Evolutionary conservation across 441 rosid species (phyloP).

Genomic region (Eruca vesicaria): DNA sequence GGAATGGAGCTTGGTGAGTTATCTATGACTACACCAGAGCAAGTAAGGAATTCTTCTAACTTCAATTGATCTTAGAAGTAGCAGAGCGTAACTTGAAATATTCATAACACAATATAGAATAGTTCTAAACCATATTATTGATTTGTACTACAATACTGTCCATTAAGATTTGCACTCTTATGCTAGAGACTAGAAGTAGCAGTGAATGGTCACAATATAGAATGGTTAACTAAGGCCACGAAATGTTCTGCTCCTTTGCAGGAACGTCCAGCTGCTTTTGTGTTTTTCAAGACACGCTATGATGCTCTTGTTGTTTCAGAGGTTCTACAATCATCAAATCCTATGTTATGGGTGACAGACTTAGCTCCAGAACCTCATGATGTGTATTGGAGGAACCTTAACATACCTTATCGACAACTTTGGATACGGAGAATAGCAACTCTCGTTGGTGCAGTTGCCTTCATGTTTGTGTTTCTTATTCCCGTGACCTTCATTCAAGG

Average conservation of each 20-base stretch:
- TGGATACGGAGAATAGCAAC: slow-evolving; percentile 84
- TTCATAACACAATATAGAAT: neutral
- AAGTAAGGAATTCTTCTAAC: slow-evolving; percentile 38
- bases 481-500: slow-evolving; percentile 93
- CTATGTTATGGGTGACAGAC: slow-evolving; percentile 93
- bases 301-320: slow-evolving; percentile 75
- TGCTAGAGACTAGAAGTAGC: neutral
- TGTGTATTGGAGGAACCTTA: slow-evolving; percentile 89
- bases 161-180: neutral
- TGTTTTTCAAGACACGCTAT: slow-evolving; percentile 83
- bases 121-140: neutral
- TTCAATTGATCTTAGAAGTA: neutral
- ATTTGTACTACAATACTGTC: neutral
- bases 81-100: neutral
- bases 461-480: slow-evolving; percentile 75
- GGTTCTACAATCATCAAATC: slow-evolving; percentile 83
- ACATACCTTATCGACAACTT: slow-evolving; percentile 81
- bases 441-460: slow-evolving; percentile 59
- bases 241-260: neutral
- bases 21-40: slow-evolving; percentile 44
- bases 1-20: slow-evolving; percentile 42
- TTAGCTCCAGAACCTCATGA: slow-evolving; percentile 94
- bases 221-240: neutral
- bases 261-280: slow-evolving; percentile 81
- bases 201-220: neutral